These are phyloP conservation scores for Aspergillus panamensis DNA, from an alignment of 495 filamentous ascomycete genomes.

Conservation along the genomic window DNA sequence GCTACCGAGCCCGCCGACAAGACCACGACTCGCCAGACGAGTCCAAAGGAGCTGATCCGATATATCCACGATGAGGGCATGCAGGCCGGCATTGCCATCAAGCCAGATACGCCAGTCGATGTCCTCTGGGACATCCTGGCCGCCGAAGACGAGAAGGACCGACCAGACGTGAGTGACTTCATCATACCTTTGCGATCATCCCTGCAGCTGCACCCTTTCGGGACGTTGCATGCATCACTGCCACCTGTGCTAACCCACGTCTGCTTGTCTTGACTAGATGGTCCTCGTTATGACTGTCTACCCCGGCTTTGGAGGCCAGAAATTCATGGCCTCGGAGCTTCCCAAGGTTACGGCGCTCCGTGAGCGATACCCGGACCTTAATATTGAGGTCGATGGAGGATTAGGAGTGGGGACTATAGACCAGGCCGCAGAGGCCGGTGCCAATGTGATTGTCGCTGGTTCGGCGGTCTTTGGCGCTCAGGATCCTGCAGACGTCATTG, in stretches of 20 bases:
- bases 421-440: constrained; percentile 89
- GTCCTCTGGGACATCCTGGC: constrained; percentile 90
- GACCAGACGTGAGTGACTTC: constrained; percentile 73
- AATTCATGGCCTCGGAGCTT: constrained; percentile 93
- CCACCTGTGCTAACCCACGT: constrained; percentile 5
- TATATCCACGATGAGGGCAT: constrained; percentile 87
- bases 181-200: no score
- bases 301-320: constrained; percentile 96
- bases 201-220: no score
- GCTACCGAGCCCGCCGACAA: constrained; percentile 71
- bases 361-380: constrained; percentile 78
- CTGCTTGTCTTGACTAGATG: constrained; percentile 59
- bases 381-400: constrained; percentile 97
- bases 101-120: constrained; percentile 84
- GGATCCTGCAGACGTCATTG: constrained; percentile 82
- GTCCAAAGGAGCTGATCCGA: constrained; percentile 76
- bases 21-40: constrained; percentile 62
- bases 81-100: constrained; percentile 92
- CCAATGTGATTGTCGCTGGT: constrained; percentile 98
- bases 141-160: constrained; percentile 62
- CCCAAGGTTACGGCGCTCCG: constrained; percentile 88
- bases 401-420: constrained; percentile 85
- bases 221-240: background rate
- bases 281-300: constrained; percentile 98
- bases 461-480: constrained; percentile 92